Percentiles rank a stretch among this genome's conserved stretches.
These are phyloP conservation scores for Phytophthora ramorum DNA, from an alignment of 352 stramenopile species.

Conservation along the genomic window DNA sequence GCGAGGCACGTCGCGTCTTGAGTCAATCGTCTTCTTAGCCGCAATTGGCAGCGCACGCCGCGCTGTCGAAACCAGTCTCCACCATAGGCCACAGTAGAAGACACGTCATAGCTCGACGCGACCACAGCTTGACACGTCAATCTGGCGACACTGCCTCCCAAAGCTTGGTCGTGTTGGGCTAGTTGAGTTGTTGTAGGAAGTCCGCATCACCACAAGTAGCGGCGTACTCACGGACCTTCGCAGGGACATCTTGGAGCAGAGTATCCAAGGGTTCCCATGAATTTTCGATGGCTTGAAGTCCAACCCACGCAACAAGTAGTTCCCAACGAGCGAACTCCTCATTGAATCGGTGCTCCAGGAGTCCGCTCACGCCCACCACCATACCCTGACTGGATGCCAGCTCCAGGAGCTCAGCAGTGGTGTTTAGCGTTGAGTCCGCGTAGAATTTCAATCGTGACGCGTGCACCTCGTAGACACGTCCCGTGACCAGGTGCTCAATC, in stretches of 20 bases:
- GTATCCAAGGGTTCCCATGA: not conserved
- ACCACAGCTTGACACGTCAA: too few relatives aligned
- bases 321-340: not conserved
- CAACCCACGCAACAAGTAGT: slow-evolving; percentile 9
- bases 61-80: too few relatives aligned
- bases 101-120: too few relatives aligned
- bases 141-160: not conserved
- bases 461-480: slow-evolving; percentile 1
- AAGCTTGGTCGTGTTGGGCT: not conserved
- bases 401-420: slow-evolving; percentile 12
- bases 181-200: not conserved
- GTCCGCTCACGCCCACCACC: not conserved
- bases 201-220: not conserved
- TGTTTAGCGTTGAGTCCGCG: slow-evolving; percentile 6
- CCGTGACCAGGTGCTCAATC: slow-evolving; percentile 18
- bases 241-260: slow-evolving; percentile 3
- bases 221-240: slow-evolving; percentile 7
- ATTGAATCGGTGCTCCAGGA: slow-evolving; percentile 12
- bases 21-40: too few relatives aligned
- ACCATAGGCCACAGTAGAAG: too few relatives aligned
- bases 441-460: slow-evolving; percentile 23
- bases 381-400: slow-evolving; percentile 14
- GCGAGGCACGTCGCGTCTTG: too few relatives aligned
- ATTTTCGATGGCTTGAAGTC: slow-evolving; percentile 9
- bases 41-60: too few relatives aligned